Evolutionary conservation across 441 rosid genomes (phyloP), one percentile per base, ranked within the genome.

Genomic region (Eutrema salsugineum): DNA sequence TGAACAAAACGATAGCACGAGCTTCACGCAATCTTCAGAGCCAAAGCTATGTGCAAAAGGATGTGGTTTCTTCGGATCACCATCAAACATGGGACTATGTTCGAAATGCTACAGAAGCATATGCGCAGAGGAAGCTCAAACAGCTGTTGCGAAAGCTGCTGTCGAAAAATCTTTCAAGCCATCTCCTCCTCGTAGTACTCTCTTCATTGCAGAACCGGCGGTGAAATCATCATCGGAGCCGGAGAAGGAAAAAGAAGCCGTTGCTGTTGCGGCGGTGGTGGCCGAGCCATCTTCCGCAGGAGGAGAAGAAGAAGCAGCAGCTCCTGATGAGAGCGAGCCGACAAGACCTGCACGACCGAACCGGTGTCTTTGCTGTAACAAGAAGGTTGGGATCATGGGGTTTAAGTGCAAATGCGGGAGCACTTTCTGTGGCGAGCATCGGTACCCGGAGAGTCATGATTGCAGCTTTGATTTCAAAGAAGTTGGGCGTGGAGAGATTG

Each of bases 61-160:
- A 9, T 93, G 98, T 48, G 96, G 93, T 2, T 93, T 91, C 77
- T 89, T 90, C 16, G 98, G 96, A 28, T 82, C 88, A 68, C 78
- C 92, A 11, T 69, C 94, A 3, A 91, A 86, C 81, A 89, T 86
- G 92, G 81, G 82, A 71, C 89, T 93, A 10, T 93, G 97, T 76
- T 93, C 98, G 12, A 89, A 87, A 81, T 93, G 98, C 67, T 85
- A 86, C 84, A 71, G 81, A n/a, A 83, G 79, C 76, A 24, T 83
- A 8, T 86, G 88, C 14, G 81, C 72, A n/a, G 30, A 70, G 51
- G 89, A 91, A 68, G 88, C 88, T 50, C 91, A 78, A 15, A 80
- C 85, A 10, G 86, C 83, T 6, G 80, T 84, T 1, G 88, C 87
- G 0, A 88, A 84, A 78, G 88, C 91, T 17, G 92, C 83, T 0